A percentile compares a stretch with the other conserved stretches of the same genome.
Conservation (phyloP, 805 yeast genomes). For the Nakazawaea wyomingensis region DNA sequence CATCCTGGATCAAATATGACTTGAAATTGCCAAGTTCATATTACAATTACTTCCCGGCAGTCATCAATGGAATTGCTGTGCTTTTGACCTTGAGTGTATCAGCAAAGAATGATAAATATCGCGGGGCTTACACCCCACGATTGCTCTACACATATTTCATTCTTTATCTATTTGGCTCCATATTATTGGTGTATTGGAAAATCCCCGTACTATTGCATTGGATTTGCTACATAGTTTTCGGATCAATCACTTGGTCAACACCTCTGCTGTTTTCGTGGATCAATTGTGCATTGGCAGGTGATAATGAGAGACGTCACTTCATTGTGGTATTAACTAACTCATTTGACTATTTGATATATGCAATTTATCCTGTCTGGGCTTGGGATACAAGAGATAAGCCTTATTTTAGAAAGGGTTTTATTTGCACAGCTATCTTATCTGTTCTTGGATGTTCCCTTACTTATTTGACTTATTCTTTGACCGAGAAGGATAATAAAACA, state of each 20-base stretch:
- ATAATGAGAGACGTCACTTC: conserved; percentile 20
- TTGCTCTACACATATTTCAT: conserved; percentile 16
- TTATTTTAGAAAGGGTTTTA: conserved; percentile 28
- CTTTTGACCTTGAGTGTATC: conserved; percentile 19
- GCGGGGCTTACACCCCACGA: conserved; percentile 17
- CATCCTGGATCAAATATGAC: conserved; percentile 36
- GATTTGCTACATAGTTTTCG: conserved; percentile 17
- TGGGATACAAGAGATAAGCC: conserved; percentile 35
- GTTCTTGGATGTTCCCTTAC: conserved; percentile 5
- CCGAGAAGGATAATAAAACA: background rate
- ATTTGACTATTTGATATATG: conserved; percentile 33
- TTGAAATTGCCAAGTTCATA: conserved; percentile 8
- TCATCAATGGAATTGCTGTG: conserved; percentile 19
- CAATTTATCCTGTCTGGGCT: conserved; percentile 34
- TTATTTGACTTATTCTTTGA: background rate
- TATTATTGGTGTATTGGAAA: conserved; percentile 17
- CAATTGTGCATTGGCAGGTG: conserved; percentile 16
- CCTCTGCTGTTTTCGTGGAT: conserved; percentile 21
- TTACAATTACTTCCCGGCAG: conserved; percentile 21
- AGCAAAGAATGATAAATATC: conserved; percentile 15
- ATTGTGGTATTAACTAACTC: conserved; percentile 34
- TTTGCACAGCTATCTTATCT: conserved; percentile 29
- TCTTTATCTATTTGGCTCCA: conserved; percentile 14
- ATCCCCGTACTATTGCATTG: conserved; percentile 21
- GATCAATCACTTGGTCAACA: conserved; percentile 16